Percentiles rank a stretch among this genome's conserved stretches.
These are phyloP conservation scores for Debaryomycetaceae sp. DNA, from an alignment of 1,139 yeast species.

Conservation along the genomic window DNA sequence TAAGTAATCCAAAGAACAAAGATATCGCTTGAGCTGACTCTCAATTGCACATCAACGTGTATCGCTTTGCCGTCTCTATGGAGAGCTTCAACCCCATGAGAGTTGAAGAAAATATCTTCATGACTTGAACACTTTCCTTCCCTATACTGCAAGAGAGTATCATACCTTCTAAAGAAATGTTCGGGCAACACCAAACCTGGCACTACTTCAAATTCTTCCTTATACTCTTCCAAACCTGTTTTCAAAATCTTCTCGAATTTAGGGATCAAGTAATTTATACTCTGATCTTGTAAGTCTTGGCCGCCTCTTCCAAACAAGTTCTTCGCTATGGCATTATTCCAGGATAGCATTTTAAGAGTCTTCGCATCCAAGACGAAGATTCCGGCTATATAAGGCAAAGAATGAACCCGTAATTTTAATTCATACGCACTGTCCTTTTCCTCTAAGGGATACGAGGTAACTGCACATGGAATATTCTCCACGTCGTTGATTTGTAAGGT, in stretches of 20 bases:
- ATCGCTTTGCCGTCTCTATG: constrained; percentile 69
- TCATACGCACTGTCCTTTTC: constrained; percentile 34
- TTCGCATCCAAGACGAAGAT: constrained; percentile 63
- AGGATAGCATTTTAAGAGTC: constrained; percentile 51
- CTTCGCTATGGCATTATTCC: constrained; percentile 75
- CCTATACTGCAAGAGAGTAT: constrained; percentile 23
- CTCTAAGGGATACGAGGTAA: constrained; percentile 58
- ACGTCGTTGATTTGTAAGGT: constrained; percentile 46
- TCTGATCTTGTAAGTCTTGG: constrained; percentile 44
- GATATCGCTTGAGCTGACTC: constrained; percentile 60
- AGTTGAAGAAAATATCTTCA: constrained; percentile 51
- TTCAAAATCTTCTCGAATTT: constrained; percentile 54
- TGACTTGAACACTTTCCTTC: constrained; percentile 14
- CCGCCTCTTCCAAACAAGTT: constrained; percentile 69
- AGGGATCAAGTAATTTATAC: constrained; percentile 63
- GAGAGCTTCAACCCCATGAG: constrained; percentile 62
- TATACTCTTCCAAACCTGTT: constrained; percentile 40
- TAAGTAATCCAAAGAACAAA: constrained; percentile 86
- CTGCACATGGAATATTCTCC: constrained; percentile 65
- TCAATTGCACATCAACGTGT: constrained; percentile 72
- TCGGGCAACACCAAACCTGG: constrained; percentile 72
- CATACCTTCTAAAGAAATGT: constrained; percentile 73
- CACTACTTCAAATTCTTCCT: constrained; percentile 41
- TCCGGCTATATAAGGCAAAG: constrained; percentile 86
- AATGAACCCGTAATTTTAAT: constrained; percentile 59